Conservation (phyloP, 805 yeast genomes). For the Myxozyma sirexii region DNA sequence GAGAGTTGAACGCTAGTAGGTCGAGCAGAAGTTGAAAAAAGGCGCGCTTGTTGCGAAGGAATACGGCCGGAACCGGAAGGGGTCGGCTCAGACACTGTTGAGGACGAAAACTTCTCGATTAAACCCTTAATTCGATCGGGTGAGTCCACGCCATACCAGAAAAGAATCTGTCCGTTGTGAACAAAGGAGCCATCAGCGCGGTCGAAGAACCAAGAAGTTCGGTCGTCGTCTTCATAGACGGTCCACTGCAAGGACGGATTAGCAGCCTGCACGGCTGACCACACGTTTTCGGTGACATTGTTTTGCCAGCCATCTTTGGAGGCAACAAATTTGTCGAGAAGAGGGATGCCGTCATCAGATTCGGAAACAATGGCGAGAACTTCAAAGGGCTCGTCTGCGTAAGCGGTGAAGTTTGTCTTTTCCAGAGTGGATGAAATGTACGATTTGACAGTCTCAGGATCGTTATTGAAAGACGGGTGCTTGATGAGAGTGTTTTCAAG, state of each 20-base stretch:
- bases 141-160: slow-evolving; percentile 83
- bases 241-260: slow-evolving; percentile 79
- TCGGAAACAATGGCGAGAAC: slow-evolving; percentile 80
- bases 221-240: slow-evolving; percentile 85
- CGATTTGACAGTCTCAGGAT: slow-evolving; percentile 73
- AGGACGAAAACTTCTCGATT: slow-evolving; percentile 19
- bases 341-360: slow-evolving; percentile 58
- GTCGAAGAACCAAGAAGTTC: slow-evolving; percentile 87
- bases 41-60: slow-evolving; percentile 14
- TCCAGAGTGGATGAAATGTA: slow-evolving; percentile 71
- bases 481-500: slow-evolving; percentile 75
- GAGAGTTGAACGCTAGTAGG: neutral
- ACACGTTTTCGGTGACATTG: slow-evolving; percentile 93
- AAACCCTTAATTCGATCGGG: slow-evolving; percentile 22
- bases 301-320: slow-evolving; percentile 95
- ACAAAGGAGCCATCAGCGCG: slow-evolving; percentile 93
- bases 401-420: slow-evolving; percentile 64
- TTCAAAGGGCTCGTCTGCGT: slow-evolving; percentile 95
- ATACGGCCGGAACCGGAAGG: neutral
- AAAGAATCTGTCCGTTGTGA: slow-evolving; percentile 83
- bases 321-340: slow-evolving; percentile 81
- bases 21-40: slow-evolving; percentile 20
- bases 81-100: neutral
- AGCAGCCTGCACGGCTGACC: slow-evolving; percentile 77
- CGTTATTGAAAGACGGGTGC: slow-evolving; percentile 73